Base-by-base conservation (phyloP, 345 rosid genomes). In the Triadica sebifera region DNA sequence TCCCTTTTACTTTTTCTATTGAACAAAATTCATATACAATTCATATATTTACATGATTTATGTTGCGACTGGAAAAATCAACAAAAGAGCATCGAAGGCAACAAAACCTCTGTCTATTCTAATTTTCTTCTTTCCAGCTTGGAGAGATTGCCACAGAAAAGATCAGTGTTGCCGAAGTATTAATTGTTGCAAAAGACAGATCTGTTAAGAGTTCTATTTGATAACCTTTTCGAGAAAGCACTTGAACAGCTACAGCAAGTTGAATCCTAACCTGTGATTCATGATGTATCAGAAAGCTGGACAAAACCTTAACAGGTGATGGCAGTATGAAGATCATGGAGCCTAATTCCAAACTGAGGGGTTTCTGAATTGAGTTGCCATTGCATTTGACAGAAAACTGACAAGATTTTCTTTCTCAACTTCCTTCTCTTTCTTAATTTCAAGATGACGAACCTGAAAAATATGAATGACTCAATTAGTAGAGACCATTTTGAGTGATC, bases 401-500 rank as follows among this genome's bases (percentile, higher is more conserved):
- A 87, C 88, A 71, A 94, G 89, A 38, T 76, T 65, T 53, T 89
- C 91, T 80, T 89, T 91, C 77, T 80, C 62, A 45, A 94, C 93
- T 67, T 86, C 90, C 85, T 89, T 94, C 84, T 85, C 95, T 83
- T 73, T 91, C 84, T 92, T 94, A 64, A 83, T 81, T 71, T 91
- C 98, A 66, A 92, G 88, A 78, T 92, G 93, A 5, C 95, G 91
- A 73, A 92, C 94, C 98, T 92, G 82, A 43, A 65, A 12, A 72
- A 82, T 12, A 16, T 11, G 38, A 73, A 24, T 24, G 16, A 22
- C 45, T 70, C 58, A 45, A 51, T 60, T 34, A 60, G 39, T 11
- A 66, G 75, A 41, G 34, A 29, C 20, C 65, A n/a, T 8, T 24
- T 61, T 57, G 67, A 3, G 8, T 45, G 34, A 55, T 56, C 70